A percentile compares a stretch with the other conserved stretches of the same genome.
phyloP scores from a whole-genome alignment of 1,284 basidiomycete genomes.

The Pseudozyma sp. region DNA sequence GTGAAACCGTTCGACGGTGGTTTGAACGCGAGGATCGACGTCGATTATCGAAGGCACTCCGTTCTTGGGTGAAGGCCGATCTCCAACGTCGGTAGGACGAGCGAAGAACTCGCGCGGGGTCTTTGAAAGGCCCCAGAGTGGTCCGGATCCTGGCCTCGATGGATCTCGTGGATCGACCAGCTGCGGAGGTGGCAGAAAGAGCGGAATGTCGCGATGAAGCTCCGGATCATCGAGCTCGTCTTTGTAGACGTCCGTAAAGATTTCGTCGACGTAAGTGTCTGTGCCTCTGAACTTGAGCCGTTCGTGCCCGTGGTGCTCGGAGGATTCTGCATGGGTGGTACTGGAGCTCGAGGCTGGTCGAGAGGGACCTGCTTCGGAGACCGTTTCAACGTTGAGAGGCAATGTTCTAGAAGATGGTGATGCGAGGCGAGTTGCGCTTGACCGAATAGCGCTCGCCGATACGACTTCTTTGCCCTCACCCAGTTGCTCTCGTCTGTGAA shows the following conservation, averaged over 20 bases:
- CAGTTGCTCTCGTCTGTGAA: background rate
- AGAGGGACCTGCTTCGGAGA: no score
- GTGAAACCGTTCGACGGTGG: slow-evolving; percentile 80
- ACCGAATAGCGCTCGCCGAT: background rate
- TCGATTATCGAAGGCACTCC: background rate
- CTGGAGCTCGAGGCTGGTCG: no score
- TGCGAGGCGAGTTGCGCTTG: no score
- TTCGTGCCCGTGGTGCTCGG: background rate
- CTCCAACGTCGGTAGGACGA: no score
- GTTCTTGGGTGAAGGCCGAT: no score
- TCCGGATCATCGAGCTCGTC: slow-evolving; percentile 22
- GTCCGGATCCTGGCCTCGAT: background rate
- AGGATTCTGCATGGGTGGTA: background rate
- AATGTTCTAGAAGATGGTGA: no score
- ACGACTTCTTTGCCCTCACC: background rate
- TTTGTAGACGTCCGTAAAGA: background rate
- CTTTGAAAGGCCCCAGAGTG: slow-evolving; percentile 19
- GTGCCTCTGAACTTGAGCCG: slow-evolving; percentile 8
- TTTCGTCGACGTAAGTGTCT: background rate
- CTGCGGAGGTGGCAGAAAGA: slow-evolving; percentile 23
- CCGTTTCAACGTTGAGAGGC: no score
- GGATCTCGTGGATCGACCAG: no score
- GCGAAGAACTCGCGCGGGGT: background rate
- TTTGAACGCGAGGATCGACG: slow-evolving; percentile 17
- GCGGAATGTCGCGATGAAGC: slow-evolving; percentile 8